Evolutionary conservation across 2,329 filamentous ascomycete species (phyloP).

Genomic region (Epichloe baconii): DNA sequence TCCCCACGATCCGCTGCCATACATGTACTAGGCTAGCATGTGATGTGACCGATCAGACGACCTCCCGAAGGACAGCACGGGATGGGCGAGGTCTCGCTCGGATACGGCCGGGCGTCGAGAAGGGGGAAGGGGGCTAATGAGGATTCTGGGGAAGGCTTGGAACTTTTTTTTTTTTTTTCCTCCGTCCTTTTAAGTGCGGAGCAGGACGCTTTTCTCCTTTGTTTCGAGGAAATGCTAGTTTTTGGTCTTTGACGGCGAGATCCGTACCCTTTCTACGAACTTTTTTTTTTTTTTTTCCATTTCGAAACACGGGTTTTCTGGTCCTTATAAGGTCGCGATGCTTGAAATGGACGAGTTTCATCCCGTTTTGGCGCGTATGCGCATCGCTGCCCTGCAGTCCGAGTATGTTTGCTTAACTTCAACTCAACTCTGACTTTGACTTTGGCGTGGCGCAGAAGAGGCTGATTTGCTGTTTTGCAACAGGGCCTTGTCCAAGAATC

Average conservation of each 20-base stretch:
- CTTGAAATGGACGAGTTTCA: constrained; percentile 12
- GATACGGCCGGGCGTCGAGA: neutral
- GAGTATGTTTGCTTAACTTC: constrained; percentile 23
- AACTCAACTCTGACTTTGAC: neutral
- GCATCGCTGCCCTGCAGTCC: constrained; percentile 33
- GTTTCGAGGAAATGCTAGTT: neutral
- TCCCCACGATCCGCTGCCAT: too few relatives aligned
- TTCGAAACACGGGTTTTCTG: too few relatives aligned
- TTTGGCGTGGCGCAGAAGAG: neutral
- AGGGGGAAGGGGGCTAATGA: neutral
- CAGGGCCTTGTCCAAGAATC: constrained; percentile 4
- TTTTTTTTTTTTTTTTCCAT: too few relatives aligned
- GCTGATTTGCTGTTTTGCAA: neutral
- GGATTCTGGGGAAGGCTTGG: too few relatives aligned
- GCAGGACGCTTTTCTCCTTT: neutral
- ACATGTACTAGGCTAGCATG: neutral
- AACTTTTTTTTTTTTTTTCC: too few relatives aligned
- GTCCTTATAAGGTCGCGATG: neutral
- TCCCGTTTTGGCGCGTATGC: constrained; percentile 29
- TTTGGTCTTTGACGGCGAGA: neutral
- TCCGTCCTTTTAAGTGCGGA: neutral
- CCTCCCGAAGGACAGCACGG: neutral
- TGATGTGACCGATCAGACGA: neutral
- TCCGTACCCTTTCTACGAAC: neutral
- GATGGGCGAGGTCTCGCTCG: neutral